phyloP scores from a whole-genome alignment of 2,329 filamentous ascomycete species.

The Ophiostoma quercus region DNA sequence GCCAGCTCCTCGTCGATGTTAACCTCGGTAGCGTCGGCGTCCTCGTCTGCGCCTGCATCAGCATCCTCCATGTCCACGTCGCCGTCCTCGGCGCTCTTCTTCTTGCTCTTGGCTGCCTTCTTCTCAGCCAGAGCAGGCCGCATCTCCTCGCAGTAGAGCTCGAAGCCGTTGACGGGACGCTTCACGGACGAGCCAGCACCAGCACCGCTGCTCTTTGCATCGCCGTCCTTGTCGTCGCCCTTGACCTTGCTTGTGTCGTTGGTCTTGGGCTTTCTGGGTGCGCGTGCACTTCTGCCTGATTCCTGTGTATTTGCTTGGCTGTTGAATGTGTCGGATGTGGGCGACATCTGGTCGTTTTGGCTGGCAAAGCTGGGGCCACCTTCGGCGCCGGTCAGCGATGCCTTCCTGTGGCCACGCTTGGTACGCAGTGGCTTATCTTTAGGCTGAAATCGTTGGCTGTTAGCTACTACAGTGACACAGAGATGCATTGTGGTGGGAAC shows the following conservation, averaged over 20 bases:
- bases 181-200: slow-evolving; percentile 24
- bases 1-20: slow-evolving; percentile 51
- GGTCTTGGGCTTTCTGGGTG: slow-evolving; percentile 33
- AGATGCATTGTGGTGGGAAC: slow-evolving; percentile 31
- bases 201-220: slow-evolving; percentile 29
- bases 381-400: slow-evolving; percentile 41
- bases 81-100: slow-evolving; percentile 31
- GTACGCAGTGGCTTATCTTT: slow-evolving; percentile 72
- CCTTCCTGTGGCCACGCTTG: slow-evolving; percentile 66
- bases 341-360: slow-evolving; percentile 34
- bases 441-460: slow-evolving; percentile 45
- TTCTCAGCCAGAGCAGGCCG: slow-evolving; percentile 43
- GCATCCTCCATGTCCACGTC: slow-evolving; percentile 40
- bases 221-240: slow-evolving; percentile 17
- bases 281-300: slow-evolving; percentile 37
- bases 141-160: slow-evolving; percentile 50
- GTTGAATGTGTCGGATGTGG: slow-evolving; percentile 49
- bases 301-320: slow-evolving; percentile 10
- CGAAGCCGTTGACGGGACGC: slow-evolving; percentile 45
- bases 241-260: slow-evolving; percentile 33
- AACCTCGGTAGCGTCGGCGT: slow-evolving; percentile 18
- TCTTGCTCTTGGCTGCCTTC: slow-evolving; percentile 33
- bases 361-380: slow-evolving; percentile 8
- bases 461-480: not conserved
- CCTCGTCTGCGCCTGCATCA: slow-evolving; percentile 28